Evolutionary conservation across 192 early-diverging fungal species (phyloP), one percentile per base, ranked within the genome.

Genomic region (Spizellomyces sp.): DNA sequence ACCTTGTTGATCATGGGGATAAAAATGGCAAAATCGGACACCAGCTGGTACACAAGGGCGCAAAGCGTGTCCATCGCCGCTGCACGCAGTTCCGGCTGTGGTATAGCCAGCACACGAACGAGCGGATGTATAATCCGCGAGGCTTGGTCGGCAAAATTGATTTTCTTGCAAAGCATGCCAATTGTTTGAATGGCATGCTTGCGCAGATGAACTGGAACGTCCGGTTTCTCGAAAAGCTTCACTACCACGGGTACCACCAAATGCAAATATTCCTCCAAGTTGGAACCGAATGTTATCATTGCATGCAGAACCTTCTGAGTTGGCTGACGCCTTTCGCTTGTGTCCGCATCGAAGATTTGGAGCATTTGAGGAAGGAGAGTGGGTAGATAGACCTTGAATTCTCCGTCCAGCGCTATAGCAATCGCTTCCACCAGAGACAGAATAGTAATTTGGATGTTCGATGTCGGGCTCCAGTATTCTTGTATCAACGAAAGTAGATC

Each of bases 231-330:
- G 73, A 97, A 89, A 9, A 93, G 81, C 62, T 84, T 79, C 22
- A 96, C 89, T 9, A 98, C 81, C 2, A 88, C 86, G 8, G 94
- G 95, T 63, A 96, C 89, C 15, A 98, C 88, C 17, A 98, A 81
- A 75, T 94, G 91, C 79, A 98, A 83, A 69, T 96, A 97, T 66
- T 93, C 94, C 67, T 98, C 95, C 50, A 96, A 86, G 66, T 93
- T 95, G 4, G 90, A 80, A 4, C 93, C 93, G 80, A 98, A 91
- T 6, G 90, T 88, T 8, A 88, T 79, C 63, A 98, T 83, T 4
- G 91, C 93, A 56, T 94, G 87, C 10, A 98, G 67, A 0, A 91
- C 89, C 62, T 88, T 87, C 17, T 86, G 83, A 10, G 82, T 80
- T 0, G 90, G 87, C 62, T 74, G 79, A 27, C 89, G 85, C 14